Conservation (phyloP, 1,139 yeast species). For the Diutina sp. region DNA sequence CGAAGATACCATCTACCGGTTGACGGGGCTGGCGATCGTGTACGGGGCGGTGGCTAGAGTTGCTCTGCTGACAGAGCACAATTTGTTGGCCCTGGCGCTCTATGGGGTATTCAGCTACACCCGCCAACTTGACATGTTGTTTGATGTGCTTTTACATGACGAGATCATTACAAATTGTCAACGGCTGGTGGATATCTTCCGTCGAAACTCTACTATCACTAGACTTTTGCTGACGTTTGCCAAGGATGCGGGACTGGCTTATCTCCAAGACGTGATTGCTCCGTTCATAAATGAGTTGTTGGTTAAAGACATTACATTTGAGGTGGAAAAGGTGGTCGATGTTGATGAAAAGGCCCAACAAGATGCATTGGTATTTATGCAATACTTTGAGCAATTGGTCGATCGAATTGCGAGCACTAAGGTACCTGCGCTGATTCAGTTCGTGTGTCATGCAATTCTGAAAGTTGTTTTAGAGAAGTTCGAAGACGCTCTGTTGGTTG, state of each 20-base stretch:
- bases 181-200: slow-evolving; percentile 36
- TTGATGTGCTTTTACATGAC: slow-evolving; percentile 41
- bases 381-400: slow-evolving; percentile 45
- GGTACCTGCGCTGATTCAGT: slow-evolving; percentile 64
- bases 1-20: slow-evolving; percentile 11
- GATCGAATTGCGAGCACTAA: slow-evolving; percentile 46
- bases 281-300: slow-evolving; percentile 45
- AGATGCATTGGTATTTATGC: slow-evolving; percentile 41
- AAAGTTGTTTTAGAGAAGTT: slow-evolving; percentile 50
- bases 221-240: slow-evolving; percentile 64
- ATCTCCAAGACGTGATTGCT: slow-evolving; percentile 37
- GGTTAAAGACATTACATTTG: slow-evolving; percentile 39
- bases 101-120: slow-evolving; percentile 48
- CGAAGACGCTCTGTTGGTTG: slow-evolving; percentile 54
- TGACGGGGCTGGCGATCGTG: slow-evolving; percentile 16
- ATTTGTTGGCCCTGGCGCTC: slow-evolving; percentile 51
- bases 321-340: slow-evolving; percentile 45
- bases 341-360: slow-evolving; percentile 8
- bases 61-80: slow-evolving; percentile 41
- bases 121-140: slow-evolving; percentile 39
- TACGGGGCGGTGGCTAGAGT: slow-evolving; percentile 51
- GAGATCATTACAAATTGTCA: slow-evolving; percentile 43
- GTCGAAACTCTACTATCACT: slow-evolving; percentile 78
- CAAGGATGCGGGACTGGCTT: slow-evolving; percentile 48
- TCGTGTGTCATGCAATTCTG: slow-evolving; percentile 64